These are phyloP conservation scores for Eudorina sp. DNA, from an alignment of 139 green algal species.

Conservation along the genomic window DNA sequence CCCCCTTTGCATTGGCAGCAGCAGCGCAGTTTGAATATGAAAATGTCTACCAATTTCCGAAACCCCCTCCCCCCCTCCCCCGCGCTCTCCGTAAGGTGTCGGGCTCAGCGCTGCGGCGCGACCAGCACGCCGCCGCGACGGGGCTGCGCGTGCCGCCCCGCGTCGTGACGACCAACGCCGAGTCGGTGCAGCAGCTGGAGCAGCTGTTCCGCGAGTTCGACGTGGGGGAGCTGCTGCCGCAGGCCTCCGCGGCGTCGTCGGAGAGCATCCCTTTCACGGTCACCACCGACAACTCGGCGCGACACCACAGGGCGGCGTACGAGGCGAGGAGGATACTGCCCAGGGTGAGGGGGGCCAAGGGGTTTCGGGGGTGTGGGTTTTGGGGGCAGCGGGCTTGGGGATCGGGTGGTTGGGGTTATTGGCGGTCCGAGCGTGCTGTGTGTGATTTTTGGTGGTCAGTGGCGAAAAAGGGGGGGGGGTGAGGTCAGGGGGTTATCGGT, in stretches of 20 bases:
- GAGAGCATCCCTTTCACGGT: slow-evolving; percentile 28
- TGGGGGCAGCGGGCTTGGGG: no score
- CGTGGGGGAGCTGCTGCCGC: slow-evolving; percentile 29
- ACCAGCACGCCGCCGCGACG: slow-evolving; percentile 7
- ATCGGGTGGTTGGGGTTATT: no score
- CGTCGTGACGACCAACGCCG: slow-evolving; percentile 23
- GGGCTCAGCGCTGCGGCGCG: slow-evolving; percentile 35
- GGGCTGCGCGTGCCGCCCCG: slow-evolving; percentile 38
- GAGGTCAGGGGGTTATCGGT: no score
- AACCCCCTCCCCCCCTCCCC: background rate
- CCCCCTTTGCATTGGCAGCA: no score
- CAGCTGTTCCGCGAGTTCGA: slow-evolving; percentile 1
- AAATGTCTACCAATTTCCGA: no score
- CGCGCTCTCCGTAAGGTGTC: slow-evolving; percentile 17
- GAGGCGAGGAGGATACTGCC: slow-evolving; percentile 24
- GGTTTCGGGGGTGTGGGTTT: no score
- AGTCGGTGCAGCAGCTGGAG: slow-evolving; percentile 12
- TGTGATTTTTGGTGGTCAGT: no score
- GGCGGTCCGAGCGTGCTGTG: no score
- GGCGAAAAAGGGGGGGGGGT: no score
- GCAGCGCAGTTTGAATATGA: no score
- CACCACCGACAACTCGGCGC: slow-evolving; percentile 7
- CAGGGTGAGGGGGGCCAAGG: no score
- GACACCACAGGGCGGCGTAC: slow-evolving; percentile 30
- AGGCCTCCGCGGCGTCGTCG: background rate